Base-by-base conservation (phyloP, 768 basidiomycete genomes). In the Macrolepiota albuminosa region DNA sequence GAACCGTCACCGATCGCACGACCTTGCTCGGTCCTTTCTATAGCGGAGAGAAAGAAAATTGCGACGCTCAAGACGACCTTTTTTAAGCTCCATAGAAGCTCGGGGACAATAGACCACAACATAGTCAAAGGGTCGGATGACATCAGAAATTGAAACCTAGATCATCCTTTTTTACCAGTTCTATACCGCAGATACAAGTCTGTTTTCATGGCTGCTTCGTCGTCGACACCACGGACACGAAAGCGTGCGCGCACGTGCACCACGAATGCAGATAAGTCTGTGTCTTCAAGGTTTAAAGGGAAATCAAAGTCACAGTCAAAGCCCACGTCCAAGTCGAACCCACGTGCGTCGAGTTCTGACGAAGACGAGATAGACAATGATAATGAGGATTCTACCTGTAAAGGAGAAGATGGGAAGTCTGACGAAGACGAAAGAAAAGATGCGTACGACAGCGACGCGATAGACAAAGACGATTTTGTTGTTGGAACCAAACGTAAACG, bases 391-490 rank as follows among this genome's bases (percentile, higher is more conserved):
- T 6, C 49, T 6, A 10, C 10, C 3, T 18, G 13, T n/a, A 42
- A n/a, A 16, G 62, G 34, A 8, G 70, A 66, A 49, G 66, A 63
- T 31, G 62, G 45, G 1, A 62, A 60, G 3, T 62, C 55, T 1
- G 48, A 62, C 11, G 64, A 61, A 10, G 64, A 58, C 9, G 67
- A 61, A 18, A 56, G 54, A n/a, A 67, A 58, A 24, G 56, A 66
- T 42, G 57, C 47, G 21, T 67, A 64, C 36, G 66, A 75, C 52
- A 71, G 70, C 29, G 70, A 71, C 62, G 67, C 69, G 55, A 58
- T 81, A 42, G 80, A 81, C 57, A 61, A 64, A 33, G 67, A 70
- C 43, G 68, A 73, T 53, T 54, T 63, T 36, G 34, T 6, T 43
- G 36, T 58, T 4, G 43, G 57, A 47, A 69, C 64, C 64, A 69